These are phyloP conservation scores for Microdochium trichocladiopsis DNA, from an alignment of 2,329 filamentous ascomycete species.

Conservation along the genomic window DNA sequence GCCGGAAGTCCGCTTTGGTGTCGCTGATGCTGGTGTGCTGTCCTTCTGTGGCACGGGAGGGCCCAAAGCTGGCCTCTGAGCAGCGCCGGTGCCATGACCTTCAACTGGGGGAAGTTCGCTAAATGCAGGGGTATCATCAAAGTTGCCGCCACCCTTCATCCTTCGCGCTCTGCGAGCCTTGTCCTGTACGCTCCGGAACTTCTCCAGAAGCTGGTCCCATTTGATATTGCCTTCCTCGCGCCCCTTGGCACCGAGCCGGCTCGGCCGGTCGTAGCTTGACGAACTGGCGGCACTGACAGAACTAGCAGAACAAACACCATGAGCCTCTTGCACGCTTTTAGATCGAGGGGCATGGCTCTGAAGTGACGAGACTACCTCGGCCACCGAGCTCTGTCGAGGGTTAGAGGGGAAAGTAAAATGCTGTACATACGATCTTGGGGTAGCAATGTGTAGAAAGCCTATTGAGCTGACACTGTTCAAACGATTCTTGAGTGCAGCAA, in stretches of 20 bases:
- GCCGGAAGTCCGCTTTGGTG: constrained; percentile 53
- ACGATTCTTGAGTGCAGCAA: constrained; percentile 92
- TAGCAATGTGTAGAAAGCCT: constrained; percentile 79
- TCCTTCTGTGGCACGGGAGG: constrained; percentile 45
- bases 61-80: constrained; percentile 15
- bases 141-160: constrained; percentile 41
- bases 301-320: constrained; percentile 26
- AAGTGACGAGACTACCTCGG: constrained; percentile 21
- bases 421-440: constrained; percentile 61
- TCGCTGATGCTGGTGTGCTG: constrained; percentile 27
- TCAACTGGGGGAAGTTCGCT: constrained; percentile 31
- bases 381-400: constrained; percentile 23
- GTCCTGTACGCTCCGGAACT: constrained; percentile 89
- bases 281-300: constrained; percentile 37
- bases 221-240: constrained; percentile 79
- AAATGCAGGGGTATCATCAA: constrained; percentile 39
- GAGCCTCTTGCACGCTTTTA: constrained; percentile 26
- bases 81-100: constrained; percentile 20
- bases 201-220: constrained; percentile 90
- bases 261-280: constrained; percentile 63
- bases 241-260: constrained; percentile 60
- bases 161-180: constrained; percentile 66
- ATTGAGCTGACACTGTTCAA: constrained; percentile 97
- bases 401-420: constrained; percentile 9
- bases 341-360: constrained; percentile 15